Percentiles rank a stretch among this genome's conserved stretches.
These are phyloP conservation scores for Lichtheimia hyalospora DNA, from an alignment of 371 early-diverging fungal species.

Conservation along the genomic window DNA sequence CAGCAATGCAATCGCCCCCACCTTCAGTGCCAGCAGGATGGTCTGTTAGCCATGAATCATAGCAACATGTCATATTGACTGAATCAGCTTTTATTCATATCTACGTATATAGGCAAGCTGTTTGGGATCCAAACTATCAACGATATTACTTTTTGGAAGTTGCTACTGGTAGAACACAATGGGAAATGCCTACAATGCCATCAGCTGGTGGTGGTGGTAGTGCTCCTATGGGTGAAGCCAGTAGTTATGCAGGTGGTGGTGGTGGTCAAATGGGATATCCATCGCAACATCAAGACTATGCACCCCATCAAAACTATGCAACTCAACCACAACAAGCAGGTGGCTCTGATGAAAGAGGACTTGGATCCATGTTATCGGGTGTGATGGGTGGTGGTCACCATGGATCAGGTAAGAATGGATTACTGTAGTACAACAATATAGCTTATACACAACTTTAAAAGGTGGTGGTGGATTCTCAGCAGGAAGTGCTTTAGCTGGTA, in stretches of 20 bases:
- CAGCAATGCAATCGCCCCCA: no score
- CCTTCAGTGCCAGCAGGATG: no score
- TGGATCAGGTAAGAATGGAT: neutral
- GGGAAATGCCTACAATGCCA: constrained; percentile 31
- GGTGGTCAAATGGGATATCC: neutral
- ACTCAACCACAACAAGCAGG: constrained; percentile 5
- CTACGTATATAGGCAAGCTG: constrained; percentile 24
- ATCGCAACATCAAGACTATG: neutral
- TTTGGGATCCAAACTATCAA: constrained; percentile 38
- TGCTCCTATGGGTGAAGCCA: constrained; percentile 24
- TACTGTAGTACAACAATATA: neutral
- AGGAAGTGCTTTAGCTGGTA: constrained; percentile 21
- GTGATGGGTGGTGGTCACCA: constrained; percentile 17
- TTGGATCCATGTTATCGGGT: constrained; percentile 21
- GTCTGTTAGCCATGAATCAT: no score
- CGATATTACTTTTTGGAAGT: constrained; percentile 39
- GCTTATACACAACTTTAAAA: neutral
- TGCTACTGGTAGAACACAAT: constrained; percentile 39
- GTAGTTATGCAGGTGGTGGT: constrained; percentile 16
- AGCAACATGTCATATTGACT: neutral
- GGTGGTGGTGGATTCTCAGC: constrained; percentile 10
- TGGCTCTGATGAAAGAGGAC: constrained; percentile 18
- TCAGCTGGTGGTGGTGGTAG: neutral
- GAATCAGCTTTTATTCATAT: neutral
- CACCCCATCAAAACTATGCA: neutral